Evolutionary conservation across 2,329 filamentous ascomycete species (phyloP), one percentile per base, ranked within the genome.

Genomic region (Hyphodiscus sp.): DNA sequence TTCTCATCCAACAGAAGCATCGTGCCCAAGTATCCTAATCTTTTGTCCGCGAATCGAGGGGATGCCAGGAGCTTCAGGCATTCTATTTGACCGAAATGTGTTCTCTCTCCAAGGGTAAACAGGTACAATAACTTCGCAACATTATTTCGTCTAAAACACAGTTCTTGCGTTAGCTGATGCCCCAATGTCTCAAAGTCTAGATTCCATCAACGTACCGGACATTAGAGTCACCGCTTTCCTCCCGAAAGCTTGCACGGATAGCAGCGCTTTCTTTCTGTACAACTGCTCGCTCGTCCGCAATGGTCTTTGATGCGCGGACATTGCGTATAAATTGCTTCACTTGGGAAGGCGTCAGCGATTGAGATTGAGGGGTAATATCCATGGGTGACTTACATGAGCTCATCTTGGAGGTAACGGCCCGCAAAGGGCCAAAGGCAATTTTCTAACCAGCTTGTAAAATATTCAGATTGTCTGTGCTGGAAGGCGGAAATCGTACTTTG

Each of bases 281-380:
- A 53, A 99, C 94, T 50, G 94, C 92, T 69, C 94, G 85, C 77
- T 99, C 94, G 74, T 99, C 94, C 70, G 95, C 95, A 69, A 99
- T 96, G 38, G 94, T 99, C 78, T 99, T 99, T 57, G 94, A 91
- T 58, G 94, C 92, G 71, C 94, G 90, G 70, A 99, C 94, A 75
- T 96, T 97, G 70, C 94, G 91, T 74, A 99, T 99, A 76, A 99
- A 99, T 76, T 97, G 94, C 77, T 99, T 99, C 71, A 99, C 94
- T 97, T 26, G 61, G 52, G 53, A 38, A 54, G 42, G 30, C 30
- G 55, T 65, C 41, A 66, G 61, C 45, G 41, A n/a, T 46, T 47
- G 42, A 18, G 33, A 38, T 51, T 33, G 58, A 55, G 51, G 58
- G 56, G 55, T 50, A 53, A 41, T 8, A 26, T 26, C 8, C 52